A percentile compares a stretch with the other conserved stretches of the same genome.
These are phyloP conservation scores for Hypoxylon sp. DNA, from an alignment of 2,329 filamentous ascomycete species.

Conservation along the genomic window DNA sequence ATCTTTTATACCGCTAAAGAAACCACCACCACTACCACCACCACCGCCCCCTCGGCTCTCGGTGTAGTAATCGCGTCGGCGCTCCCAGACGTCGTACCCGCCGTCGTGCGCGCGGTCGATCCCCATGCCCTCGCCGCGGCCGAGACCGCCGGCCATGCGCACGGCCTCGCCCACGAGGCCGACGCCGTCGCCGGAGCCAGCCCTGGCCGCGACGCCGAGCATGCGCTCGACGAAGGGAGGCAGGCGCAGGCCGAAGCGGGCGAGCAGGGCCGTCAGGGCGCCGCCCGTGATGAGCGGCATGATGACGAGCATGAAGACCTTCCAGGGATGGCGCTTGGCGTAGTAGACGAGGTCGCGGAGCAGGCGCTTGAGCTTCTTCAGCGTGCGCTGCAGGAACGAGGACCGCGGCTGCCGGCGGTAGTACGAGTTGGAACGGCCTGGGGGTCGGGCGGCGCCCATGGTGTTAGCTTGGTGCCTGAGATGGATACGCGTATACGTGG, in stretches of 20 bases:
- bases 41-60: slow-evolving; percentile 45
- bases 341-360: slow-evolving; percentile 85
- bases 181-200: slow-evolving; percentile 60
- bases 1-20: slow-evolving; percentile 55
- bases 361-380: slow-evolving; percentile 81
- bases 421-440: slow-evolving; percentile 67
- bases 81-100: slow-evolving; percentile 55
- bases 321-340: slow-evolving; percentile 84
- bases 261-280: slow-evolving; percentile 80
- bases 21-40: too few species aligned
- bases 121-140: slow-evolving; percentile 38
- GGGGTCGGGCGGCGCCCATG: not conserved
- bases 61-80: slow-evolving; percentile 52
- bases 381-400: slow-evolving; percentile 79
- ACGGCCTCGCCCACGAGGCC: slow-evolving; percentile 68
- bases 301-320: slow-evolving; percentile 87
- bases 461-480: not conserved
- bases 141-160: slow-evolving; percentile 60
- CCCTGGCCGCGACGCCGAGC: slow-evolving; percentile 65
- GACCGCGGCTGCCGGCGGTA: slow-evolving; percentile 86
- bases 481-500: slow-evolving; percentile 1
- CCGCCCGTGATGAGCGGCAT: slow-evolving; percentile 90
- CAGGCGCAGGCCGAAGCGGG: slow-evolving; percentile 81
- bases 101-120: slow-evolving; percentile 53
- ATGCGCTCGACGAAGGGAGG: slow-evolving; percentile 72